phyloP scores from a whole-genome alignment of 2,329 filamentous ascomycete genomes.

The Fusarium buharicum region DNA sequence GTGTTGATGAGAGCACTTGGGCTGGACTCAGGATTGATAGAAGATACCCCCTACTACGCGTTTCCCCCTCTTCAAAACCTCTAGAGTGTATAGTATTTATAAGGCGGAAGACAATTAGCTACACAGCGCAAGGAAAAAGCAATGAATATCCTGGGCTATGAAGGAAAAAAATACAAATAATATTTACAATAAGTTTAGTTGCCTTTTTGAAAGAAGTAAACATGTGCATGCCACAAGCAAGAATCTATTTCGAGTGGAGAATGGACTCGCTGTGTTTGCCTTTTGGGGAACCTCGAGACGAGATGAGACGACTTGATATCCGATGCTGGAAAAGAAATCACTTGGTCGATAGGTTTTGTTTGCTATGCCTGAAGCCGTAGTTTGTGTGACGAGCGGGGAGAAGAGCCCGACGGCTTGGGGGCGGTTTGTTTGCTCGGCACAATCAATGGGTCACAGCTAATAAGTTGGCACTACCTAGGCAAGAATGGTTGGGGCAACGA shows the following conservation, averaged over 20 bases:
- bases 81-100: conserved; percentile 46
- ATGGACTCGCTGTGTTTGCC: conserved; percentile 27
- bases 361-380: conserved; percentile 31
- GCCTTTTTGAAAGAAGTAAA: background rate
- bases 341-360: conserved; percentile 29
- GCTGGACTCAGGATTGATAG: conserved; percentile 49
- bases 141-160: conserved; percentile 23
- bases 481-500: conserved; percentile 16
- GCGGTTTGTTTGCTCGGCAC: conserved; percentile 11
- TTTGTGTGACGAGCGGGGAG: conserved; percentile 32
- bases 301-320: conserved; percentile 6
- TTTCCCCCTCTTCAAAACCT: conserved; percentile 38
- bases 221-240: background rate
- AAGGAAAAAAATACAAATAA: conserved; percentile 31
- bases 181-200: conserved; percentile 24
- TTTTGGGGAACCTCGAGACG: conserved; percentile 25
- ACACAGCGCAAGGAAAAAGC: conserved; percentile 40
- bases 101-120: conserved; percentile 41
- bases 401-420: conserved; percentile 10
- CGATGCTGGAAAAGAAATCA: conserved; percentile 7
- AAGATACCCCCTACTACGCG: conserved; percentile 48
- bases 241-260: conserved; percentile 20
- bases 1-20: conserved; percentile 43
- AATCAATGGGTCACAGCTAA: no score
- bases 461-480: background rate